Percentiles rank a stretch among this genome's conserved stretches.
These are phyloP conservation scores for Bruguiera parviflora DNA, from an alignment of 345 rosid genomes.

Conservation along the genomic window DNA sequence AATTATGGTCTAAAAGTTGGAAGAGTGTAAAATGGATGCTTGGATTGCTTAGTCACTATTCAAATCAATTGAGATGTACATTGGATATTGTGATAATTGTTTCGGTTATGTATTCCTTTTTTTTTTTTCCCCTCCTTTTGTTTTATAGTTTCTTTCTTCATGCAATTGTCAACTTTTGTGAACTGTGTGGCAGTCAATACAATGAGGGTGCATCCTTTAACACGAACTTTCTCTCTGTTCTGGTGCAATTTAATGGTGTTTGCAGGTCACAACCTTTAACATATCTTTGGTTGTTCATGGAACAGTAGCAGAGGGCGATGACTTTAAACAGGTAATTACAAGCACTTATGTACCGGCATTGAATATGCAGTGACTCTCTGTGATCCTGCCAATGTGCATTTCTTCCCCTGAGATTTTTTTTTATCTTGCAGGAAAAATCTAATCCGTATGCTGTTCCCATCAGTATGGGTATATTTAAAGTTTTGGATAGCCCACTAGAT, in stretches of 20 bases:
- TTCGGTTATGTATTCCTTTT: too few relatives aligned
- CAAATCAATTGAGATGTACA: too few relatives aligned
- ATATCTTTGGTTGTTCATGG: constrained; percentile 71
- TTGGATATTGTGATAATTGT: too few relatives aligned
- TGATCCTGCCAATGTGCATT: neutral
- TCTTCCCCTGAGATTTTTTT: too few relatives aligned
- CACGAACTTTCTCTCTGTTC: neutral
- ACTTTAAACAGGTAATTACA: constrained; percentile 46
- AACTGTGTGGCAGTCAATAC: neutral
- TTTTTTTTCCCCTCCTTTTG: too few relatives aligned
- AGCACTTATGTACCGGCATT: neutral
- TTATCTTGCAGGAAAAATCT: constrained; percentile 40
- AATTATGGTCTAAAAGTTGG: neutral
- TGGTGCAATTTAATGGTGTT: constrained; percentile 6
- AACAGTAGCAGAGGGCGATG: constrained; percentile 52
- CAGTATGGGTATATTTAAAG: constrained; percentile 57
- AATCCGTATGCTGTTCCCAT: constrained; percentile 72
- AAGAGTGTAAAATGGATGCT: too few relatives aligned
- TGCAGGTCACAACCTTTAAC: constrained; percentile 68
- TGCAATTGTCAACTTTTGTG: neutral
- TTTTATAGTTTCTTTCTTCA: neutral
- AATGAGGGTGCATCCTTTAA: neutral
- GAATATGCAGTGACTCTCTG: neutral
- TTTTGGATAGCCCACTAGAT: constrained; percentile 67
- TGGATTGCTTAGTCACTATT: too few relatives aligned